Conservation (phyloP, 2,329 filamentous ascomycete species). For the Colletotrichum ledebouriae region DNA sequence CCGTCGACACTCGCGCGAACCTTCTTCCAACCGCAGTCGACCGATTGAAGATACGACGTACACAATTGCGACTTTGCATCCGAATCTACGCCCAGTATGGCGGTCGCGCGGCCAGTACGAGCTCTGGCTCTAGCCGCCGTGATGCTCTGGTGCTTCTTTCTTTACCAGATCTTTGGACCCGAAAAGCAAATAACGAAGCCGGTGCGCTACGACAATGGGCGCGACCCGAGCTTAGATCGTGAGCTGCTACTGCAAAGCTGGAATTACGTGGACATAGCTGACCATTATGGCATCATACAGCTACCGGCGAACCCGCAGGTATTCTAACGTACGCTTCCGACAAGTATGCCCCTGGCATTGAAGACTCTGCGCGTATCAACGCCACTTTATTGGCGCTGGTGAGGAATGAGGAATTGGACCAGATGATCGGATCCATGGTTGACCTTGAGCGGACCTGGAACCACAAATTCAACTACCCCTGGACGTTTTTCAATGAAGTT, state of each 20-base stretch:
- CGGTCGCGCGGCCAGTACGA: slow-evolving; percentile 86
- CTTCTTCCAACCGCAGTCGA: slow-evolving; percentile 19
- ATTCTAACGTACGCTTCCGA: slow-evolving; percentile 79
- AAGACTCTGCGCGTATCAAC: slow-evolving; percentile 86
- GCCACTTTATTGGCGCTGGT: slow-evolving; percentile 93
- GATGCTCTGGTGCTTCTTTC: slow-evolving; percentile 81
- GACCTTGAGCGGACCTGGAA: slow-evolving; percentile 98
- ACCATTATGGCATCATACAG: slow-evolving; percentile 60
- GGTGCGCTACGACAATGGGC: slow-evolving; percentile 49
- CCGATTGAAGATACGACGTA: background rate
- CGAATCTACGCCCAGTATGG: slow-evolving; percentile 69
- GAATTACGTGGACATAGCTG: background rate
- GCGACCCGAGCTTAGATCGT: slow-evolving; percentile 92
- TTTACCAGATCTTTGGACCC: slow-evolving; percentile 79
- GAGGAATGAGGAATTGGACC: slow-evolving; percentile 88
- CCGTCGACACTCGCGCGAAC: slow-evolving; percentile 25
- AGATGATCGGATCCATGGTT: slow-evolving; percentile 88
- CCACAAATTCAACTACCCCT: slow-evolving; percentile 98
- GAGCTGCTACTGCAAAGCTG: slow-evolving; percentile 53
- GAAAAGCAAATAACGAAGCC: slow-evolving; percentile 57
- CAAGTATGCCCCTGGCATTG: slow-evolving; percentile 82
- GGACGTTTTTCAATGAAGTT: slow-evolving; percentile 98
- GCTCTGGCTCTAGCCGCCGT: slow-evolving; percentile 79
- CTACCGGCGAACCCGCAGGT: slow-evolving; percentile 85
- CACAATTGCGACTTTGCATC: slow-evolving; percentile 11